Base-by-base conservation (phyloP, 2,329 filamentous ascomycete genomes). In the Ceratocystis colombiana region DNA sequence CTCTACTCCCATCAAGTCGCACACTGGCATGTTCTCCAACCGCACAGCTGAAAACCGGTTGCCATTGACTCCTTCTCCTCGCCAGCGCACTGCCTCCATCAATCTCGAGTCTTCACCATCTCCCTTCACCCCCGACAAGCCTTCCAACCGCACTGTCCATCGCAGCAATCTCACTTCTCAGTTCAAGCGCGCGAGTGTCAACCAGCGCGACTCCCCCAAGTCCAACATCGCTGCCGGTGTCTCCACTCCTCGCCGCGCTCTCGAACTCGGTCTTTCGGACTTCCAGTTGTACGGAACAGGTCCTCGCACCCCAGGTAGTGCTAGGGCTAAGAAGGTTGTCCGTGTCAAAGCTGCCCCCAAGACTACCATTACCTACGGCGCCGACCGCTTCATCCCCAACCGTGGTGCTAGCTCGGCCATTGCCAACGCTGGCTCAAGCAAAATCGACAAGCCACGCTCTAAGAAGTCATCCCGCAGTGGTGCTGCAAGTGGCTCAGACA, bases 311-410 rank as follows among this genome's bases (percentile, higher is more conserved):
- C 86, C 88, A 10, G 72, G 77, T 61, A 81, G 78, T 72, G 74
- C 77, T 71, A 83, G 83, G 72, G 78, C 82, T 57, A 84, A 82
- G 73, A 86, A 88, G 73, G 74, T 72, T 78, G 15, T 71, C 82
- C 77, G 80, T 72, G 75, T 81, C 74, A 83, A 85, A 79, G 70
- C 80, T 68, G 70, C 77, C 71, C 89, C 76, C 73, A 95, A 95
- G 83, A 93, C 89, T 15, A 90, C 88, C 0, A 76, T 92, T 67
- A 87, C 84, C 76, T 94, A 93, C 72, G 82, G 84, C 61, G 90
- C 87, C 48, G 94, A 99, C 76, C 87, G 94, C 64, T 99, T 97
- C 80, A 97, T 99, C 71, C 93, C 94, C 71, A 96, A 96, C 80
- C 88, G 94, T 41, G 84, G 83, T 62, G 89, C 92, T 70, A 96